These are phyloP conservation scores for Sphenostylis stenocarpa DNA, from an alignment of 306 rosid species.

Conservation along the genomic window DNA sequence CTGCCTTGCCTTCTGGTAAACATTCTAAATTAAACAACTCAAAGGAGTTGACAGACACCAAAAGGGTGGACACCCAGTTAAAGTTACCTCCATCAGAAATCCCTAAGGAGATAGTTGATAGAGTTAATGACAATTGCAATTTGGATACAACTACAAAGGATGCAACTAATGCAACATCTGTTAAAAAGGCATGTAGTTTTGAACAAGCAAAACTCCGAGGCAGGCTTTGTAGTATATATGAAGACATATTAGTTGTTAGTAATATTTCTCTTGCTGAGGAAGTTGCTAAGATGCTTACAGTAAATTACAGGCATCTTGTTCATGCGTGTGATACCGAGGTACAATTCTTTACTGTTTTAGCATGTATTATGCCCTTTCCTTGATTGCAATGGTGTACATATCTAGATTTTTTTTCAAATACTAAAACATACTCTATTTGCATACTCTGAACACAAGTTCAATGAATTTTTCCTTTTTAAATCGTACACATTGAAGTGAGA, in stretches of 20 bases:
- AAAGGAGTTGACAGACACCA: conserved; percentile 25
- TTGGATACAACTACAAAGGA: conserved; percentile 31
- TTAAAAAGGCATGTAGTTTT: background rate
- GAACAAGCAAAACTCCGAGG: conserved; percentile 41
- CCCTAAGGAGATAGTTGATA: conserved; percentile 26
- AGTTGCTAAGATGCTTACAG: conserved; percentile 70
- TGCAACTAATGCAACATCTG: conserved; percentile 19
- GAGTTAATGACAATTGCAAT: conserved; percentile 32
- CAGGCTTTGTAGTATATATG: conserved; percentile 63
- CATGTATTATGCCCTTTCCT: conserved; percentile 17
- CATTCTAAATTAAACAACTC: conserved; percentile 17
- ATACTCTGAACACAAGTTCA: conserved; percentile 15
- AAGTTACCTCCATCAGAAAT: conserved; percentile 1
- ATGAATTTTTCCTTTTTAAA: conserved; percentile 1
- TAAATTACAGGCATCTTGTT: conserved; percentile 71
- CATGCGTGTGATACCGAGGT: conserved; percentile 99
- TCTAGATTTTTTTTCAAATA: background rate
- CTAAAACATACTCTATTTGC: background rate
- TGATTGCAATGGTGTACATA: conserved; percentile 2
- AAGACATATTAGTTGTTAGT: conserved; percentile 72
- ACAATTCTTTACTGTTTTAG: conserved; percentile 21
- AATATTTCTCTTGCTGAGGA: conserved; percentile 64
- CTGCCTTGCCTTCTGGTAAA: conserved; percentile 32
- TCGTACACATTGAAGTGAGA: conserved; percentile 16
- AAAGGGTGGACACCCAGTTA: conserved; percentile 16